Conservation (phyloP, 1,284 basidiomycete genomes). For the Microbotryum scabiosae region DNA sequence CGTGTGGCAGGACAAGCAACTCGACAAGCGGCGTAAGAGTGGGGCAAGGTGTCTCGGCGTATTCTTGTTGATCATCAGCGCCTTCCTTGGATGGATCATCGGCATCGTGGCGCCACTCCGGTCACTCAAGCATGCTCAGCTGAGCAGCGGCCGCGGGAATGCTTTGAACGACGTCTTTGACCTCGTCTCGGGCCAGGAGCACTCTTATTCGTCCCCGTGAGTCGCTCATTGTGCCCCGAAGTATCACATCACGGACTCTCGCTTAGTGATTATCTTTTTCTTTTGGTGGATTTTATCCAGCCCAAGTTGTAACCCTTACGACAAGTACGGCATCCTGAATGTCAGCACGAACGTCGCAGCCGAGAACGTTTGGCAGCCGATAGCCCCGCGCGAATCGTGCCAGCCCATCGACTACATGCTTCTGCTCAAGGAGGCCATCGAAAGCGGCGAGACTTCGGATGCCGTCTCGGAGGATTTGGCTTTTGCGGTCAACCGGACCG, state of each 20-base stretch:
- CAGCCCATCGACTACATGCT: constrained; percentile 21
- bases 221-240: background rate
- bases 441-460: background rate
- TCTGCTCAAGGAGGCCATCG: constrained; percentile 1
- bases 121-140: too few species aligned
- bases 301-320: background rate
- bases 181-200: too few species aligned
- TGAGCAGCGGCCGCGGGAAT: too few species aligned
- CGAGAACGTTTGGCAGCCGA: constrained; percentile 20
- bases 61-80: background rate
- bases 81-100: constrained; percentile 6
- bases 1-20: constrained; percentile 4
- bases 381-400: constrained; percentile 10
- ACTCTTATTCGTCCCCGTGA: background rate
- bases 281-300: background rate
- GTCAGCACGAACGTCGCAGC: constrained; percentile 12
- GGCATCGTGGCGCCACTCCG: constrained; percentile 5
- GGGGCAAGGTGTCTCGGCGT: background rate
- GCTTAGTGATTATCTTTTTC: background rate
- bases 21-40: background rate
- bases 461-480: background rate
- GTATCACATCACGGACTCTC: background rate
- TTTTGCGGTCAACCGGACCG: constrained; percentile 12
- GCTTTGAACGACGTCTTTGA: too few species aligned
- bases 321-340: constrained; percentile 18